Evolutionary conservation across 345 rosid genomes (phyloP).

Genomic region (Eucalyptus leucophloia): DNA sequence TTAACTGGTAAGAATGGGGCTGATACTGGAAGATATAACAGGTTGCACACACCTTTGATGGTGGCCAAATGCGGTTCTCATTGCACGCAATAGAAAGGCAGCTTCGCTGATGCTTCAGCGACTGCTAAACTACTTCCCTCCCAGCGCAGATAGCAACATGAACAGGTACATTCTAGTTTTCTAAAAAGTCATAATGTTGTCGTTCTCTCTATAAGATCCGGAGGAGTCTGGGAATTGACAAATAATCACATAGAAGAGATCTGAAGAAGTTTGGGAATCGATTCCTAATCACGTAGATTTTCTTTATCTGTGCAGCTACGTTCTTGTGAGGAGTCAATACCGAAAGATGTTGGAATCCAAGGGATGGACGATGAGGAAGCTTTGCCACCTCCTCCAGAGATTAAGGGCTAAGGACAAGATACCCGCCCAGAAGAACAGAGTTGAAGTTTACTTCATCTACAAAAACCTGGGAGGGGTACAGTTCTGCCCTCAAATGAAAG

Average conservation of each 20-base stretch:
- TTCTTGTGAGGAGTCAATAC: constrained; percentile 69
- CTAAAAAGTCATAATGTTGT: background rate
- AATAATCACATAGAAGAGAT: too few species aligned
- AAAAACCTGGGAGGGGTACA: constrained; percentile 79
- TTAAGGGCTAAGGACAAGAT: constrained; percentile 11
- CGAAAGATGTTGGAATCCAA: constrained; percentile 60
- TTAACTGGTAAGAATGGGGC: background rate
- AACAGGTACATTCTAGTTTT: constrained; percentile 31
- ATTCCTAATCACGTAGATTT: background rate
- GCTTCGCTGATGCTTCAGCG: constrained; percentile 66
- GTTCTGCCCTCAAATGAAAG: constrained; percentile 46
- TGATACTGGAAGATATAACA: constrained; percentile 1
- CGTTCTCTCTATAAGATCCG: background rate
- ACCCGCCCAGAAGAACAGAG: constrained; percentile 37
- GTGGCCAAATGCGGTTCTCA: constrained; percentile 85
- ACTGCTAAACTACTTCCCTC: constrained; percentile 85
- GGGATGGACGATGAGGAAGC: constrained; percentile 45
- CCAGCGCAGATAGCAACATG: constrained; percentile 53
- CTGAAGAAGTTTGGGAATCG: background rate
- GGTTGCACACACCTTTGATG: constrained; percentile 94
- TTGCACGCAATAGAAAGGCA: constrained; percentile 51
- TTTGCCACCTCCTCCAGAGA: constrained; percentile 41
- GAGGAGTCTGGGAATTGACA: too few species aligned
- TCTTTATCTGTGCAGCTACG: constrained; percentile 25
- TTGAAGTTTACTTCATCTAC: constrained; percentile 86